phyloP scores from a whole-genome alignment of 2,329 filamentous ascomycete species.

The Botryotinia narcissicola region DNA sequence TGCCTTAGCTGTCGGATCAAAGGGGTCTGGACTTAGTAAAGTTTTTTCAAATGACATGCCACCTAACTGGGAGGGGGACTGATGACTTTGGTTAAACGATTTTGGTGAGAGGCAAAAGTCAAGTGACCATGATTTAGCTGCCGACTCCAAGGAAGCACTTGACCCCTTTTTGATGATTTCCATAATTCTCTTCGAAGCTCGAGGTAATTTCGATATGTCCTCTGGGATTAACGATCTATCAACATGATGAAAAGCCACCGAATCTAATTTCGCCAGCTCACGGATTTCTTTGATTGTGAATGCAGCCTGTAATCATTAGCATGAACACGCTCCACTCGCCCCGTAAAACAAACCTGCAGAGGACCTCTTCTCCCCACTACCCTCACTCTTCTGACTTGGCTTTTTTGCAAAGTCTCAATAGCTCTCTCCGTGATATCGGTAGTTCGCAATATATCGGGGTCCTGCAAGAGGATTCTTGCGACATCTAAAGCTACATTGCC shows the following conservation, averaged over 20 bases:
- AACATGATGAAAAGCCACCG: slow-evolving; percentile 69
- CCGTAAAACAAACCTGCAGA: slow-evolving; percentile 63
- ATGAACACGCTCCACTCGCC: not conserved
- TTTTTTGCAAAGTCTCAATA: slow-evolving; percentile 67
- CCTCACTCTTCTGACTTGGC: slow-evolving; percentile 73
- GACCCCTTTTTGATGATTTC: slow-evolving; percentile 80
- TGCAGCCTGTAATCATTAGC: slow-evolving; percentile 58
- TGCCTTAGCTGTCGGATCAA: slow-evolving; percentile 51
- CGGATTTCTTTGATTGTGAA: slow-evolving; percentile 95
- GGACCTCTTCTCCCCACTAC: slow-evolving; percentile 89
- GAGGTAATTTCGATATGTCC: slow-evolving; percentile 66
- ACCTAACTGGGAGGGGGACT: slow-evolving; percentile 52
- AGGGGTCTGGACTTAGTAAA: slow-evolving; percentile 52
- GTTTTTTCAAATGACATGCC: slow-evolving; percentile 67
- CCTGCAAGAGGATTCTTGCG: slow-evolving; percentile 78
- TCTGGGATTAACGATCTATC: slow-evolving; percentile 64
- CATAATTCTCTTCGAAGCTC: slow-evolving; percentile 73
- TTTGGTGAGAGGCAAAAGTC: slow-evolving; percentile 81
- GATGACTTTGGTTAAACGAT: slow-evolving; percentile 51
- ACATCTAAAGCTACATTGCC: slow-evolving; percentile 96
- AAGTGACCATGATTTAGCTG: slow-evolving; percentile 74
- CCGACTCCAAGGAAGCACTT: slow-evolving; percentile 43
- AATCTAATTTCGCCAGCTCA: slow-evolving; percentile 76
- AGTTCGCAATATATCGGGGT: slow-evolving; percentile 67
- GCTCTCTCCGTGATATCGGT: slow-evolving; percentile 91